Base-by-base conservation (phyloP, 306 rosid species). In the Luffa acutangula region DNA sequence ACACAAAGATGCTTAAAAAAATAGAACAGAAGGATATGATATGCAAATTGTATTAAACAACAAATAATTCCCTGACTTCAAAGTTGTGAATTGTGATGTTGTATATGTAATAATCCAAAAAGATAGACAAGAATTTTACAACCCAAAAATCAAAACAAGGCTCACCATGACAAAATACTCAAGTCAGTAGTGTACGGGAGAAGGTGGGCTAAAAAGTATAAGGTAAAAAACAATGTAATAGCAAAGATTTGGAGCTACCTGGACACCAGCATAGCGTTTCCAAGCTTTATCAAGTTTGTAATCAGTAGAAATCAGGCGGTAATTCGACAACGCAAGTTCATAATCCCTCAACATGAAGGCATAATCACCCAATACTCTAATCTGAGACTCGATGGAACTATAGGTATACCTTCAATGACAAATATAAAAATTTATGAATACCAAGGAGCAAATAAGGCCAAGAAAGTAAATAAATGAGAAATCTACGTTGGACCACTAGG, bases 211-310 rank as follows among this genome's bases (percentile, higher is more conserved):
- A 8, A 20, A 3, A 20, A 57, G 34, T 57, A 20, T 20, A 21
- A 57, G 63, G 63, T 57, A 57, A 57, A 57, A 58, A 58, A 58
- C 13, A 58, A 58, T 9, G 12, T 39, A 39, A 3, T 3, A 25
- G 14, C 64, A 59, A 81, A 52, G 34, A 52, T 65, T 75, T 72
- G 54, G 76, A 84, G 77, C 87, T 86, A 93, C 99, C 99, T 95
- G 99, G 60, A 91, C 92, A 51, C 97, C 98, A 81, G 99, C 99
- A 84, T 89, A 95, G 66, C 92, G 97, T 86, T 93, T 93, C 99
- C 97, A 95, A 83, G 97, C 99, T 85, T 95, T 95, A 85, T 95
- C 99, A 86, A 95, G 96, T 85, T 95, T 95, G 97, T 93, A 95
- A 87, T 95, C 99, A 15, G 96, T 93, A 57, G 99, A 95, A 83